Evolutionary conservation across 331 rosid species (phyloP).

Genomic region (Pyrus hybrid): DNA sequence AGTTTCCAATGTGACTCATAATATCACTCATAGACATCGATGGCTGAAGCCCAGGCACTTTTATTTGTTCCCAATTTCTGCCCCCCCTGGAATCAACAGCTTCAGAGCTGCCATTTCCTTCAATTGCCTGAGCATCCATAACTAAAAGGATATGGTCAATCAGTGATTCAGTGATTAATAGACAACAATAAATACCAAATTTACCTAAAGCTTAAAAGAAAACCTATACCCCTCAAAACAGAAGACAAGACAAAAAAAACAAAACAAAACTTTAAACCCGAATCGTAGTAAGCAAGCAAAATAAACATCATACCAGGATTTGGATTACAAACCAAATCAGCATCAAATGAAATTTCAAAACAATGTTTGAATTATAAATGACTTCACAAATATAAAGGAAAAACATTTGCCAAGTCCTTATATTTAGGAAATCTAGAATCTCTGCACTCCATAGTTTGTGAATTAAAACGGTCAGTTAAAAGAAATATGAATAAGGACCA

Average conservation of each 20-base stretch:
- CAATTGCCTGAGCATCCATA: constrained; percentile 44
- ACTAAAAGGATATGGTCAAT: constrained; percentile 19
- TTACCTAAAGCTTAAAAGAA: background rate
- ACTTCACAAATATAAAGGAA: background rate
- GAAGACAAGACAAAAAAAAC: background rate
- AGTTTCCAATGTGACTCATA: constrained; percentile 67
- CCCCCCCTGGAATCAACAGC: constrained; percentile 46
- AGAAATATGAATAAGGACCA: background rate
- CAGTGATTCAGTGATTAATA: background rate
- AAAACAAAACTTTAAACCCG: background rate
- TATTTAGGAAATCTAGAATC: background rate
- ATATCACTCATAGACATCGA: constrained; percentile 87
- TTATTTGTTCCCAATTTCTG: constrained; percentile 65
- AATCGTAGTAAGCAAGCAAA: background rate
- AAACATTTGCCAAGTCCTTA: background rate
- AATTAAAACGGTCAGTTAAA: background rate
- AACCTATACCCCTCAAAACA: background rate
- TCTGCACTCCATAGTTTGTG: background rate
- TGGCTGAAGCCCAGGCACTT: constrained; percentile 57
- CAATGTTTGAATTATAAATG: background rate
- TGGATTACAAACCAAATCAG: background rate
- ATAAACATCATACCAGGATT: background rate
- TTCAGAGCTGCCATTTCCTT: constrained; percentile 69
- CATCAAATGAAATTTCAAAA: background rate
- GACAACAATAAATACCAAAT: background rate